Conservation (phyloP, 75 land plant species). For the Sequoia sempervirens region DNA sequence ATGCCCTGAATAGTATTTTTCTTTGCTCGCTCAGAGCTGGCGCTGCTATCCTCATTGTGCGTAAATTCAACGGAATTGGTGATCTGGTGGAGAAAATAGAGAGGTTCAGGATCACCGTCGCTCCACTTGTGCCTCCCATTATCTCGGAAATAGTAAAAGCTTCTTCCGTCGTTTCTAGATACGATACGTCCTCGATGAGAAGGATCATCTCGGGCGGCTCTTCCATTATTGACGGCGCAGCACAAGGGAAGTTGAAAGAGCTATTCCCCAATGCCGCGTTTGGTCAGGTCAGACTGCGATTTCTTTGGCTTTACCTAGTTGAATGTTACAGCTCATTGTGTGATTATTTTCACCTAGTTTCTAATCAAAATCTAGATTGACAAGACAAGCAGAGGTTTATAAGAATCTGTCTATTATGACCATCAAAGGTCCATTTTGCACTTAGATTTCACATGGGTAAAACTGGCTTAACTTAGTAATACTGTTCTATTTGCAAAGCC, state of each 20-base stretch:
- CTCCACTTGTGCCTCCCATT: constrained; percentile 71
- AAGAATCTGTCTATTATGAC: too few species aligned
- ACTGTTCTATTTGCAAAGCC: too few species aligned
- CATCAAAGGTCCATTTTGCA: too few species aligned
- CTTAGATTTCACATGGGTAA: too few species aligned
- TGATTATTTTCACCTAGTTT: too few species aligned
- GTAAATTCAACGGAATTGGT: constrained; percentile 45
- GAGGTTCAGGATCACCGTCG: constrained; percentile 49
- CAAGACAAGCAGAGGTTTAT: too few species aligned
- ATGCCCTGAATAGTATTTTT: constrained; percentile 52
- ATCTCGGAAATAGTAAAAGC: constrained; percentile 51
- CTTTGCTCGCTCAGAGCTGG: constrained; percentile 57
- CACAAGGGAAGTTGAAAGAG: constrained; percentile 42
- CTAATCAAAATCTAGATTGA: too few species aligned
- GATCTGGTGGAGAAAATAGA: constrained; percentile 50
- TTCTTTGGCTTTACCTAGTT: not conserved
- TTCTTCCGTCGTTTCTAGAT: not conserved
- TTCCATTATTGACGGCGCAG: constrained; percentile 62
- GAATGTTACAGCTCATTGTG: too few species aligned
- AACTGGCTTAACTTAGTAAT: too few species aligned
- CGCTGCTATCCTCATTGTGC: constrained; percentile 51
- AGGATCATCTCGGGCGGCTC: constrained; percentile 66
- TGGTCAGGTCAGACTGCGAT: constrained; percentile 47
- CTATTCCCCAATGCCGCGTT: constrained; percentile 54
- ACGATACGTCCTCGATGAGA: constrained; percentile 64